Conservation (phyloP, 2,329 filamentous ascomycete genomes). For the Thermomyces lanuginosus region DNA sequence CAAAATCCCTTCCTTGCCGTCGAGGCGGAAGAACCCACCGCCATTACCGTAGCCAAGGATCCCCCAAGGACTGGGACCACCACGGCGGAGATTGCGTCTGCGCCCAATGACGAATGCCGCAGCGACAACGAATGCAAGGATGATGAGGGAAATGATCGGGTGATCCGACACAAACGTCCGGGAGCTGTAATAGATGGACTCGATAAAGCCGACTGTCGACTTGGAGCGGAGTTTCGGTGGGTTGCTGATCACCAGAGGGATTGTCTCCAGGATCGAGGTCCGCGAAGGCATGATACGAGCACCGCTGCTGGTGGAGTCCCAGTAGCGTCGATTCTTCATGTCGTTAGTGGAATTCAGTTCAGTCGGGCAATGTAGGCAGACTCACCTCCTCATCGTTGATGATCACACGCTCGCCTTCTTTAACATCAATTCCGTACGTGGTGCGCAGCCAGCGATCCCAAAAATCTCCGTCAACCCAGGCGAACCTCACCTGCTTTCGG, state of each 20-base stretch:
- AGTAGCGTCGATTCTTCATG: conserved; percentile 74
- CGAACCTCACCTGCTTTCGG: conserved; percentile 80
- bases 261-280: conserved; percentile 77
- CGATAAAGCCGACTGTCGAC: conserved; percentile 32
- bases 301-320: conserved; percentile 80
- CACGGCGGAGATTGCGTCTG: conserved; percentile 2
- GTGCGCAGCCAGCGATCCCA: conserved; percentile 94
- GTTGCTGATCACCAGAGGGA: conserved; percentile 34
- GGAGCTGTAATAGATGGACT: conserved; percentile 31
- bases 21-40: conserved; percentile 32
- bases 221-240: conserved; percentile 34
- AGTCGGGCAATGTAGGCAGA: conserved; percentile 12
- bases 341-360: too few species aligned
- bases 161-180: conserved; percentile 28
- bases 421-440: conserved; percentile 83
- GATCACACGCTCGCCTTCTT: conserved; percentile 75
- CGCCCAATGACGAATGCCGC: conserved; percentile 13
- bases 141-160: conserved; percentile 26
- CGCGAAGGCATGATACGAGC: conserved; percentile 80
- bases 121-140: conserved; percentile 20
- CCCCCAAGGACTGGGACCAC: too few species aligned
- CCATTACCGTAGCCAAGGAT: conserved; percentile 15
- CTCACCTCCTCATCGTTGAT: conserved; percentile 96
- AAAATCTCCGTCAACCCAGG: conserved; percentile 92
- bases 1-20: conserved; percentile 33